phyloP scores from a whole-genome alignment of 495 filamentous ascomycete species.

The Xylaria palmicola region DNA sequence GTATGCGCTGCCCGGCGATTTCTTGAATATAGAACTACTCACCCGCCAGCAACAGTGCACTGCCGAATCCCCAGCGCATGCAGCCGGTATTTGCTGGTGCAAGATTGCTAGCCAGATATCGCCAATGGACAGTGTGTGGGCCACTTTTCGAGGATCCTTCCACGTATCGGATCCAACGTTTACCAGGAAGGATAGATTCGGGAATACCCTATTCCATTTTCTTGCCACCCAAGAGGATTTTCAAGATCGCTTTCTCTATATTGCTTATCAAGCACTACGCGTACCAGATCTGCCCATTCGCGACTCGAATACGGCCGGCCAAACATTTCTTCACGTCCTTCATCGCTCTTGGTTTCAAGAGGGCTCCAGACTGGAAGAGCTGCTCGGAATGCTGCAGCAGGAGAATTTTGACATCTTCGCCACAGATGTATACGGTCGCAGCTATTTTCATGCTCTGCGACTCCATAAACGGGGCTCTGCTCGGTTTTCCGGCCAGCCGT shows the following conservation, averaged over 20 bases:
- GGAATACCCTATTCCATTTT: constrained; percentile 46
- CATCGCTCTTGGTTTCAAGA: constrained; percentile 37
- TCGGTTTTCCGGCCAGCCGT: constrained; percentile 18
- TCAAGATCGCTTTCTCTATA: constrained; percentile 28
- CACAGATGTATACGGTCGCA: constrained; percentile 47
- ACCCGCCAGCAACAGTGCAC: constrained; percentile 28
- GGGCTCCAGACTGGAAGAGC: constrained; percentile 22
- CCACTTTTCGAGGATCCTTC: constrained; percentile 4
- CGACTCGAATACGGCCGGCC: constrained; percentile 39
- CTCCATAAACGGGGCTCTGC: constrained; percentile 8
- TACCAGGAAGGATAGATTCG: constrained; percentile 35
- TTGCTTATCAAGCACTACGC: constrained; percentile 22
- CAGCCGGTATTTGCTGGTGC: constrained; percentile 40
- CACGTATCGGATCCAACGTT: constrained; percentile 23
- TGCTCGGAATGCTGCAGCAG: constrained; percentile 27
- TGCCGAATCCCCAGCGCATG: constrained; percentile 28
- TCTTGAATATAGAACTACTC: constrained; percentile 31
- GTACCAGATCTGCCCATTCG: constrained; percentile 15
- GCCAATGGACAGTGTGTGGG: constrained; percentile 16
- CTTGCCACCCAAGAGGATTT: constrained; percentile 34
- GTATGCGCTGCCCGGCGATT: constrained; percentile 39
- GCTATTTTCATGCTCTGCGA: constrained; percentile 41
- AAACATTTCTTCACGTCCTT: constrained; percentile 51
- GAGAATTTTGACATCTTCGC: constrained; percentile 33
- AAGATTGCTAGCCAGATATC: constrained; percentile 29